A percentile compares a stretch with the other conserved stretches of the same genome.
Conservation (phyloP, 2,329 filamentous ascomycete species). For the Monilinia fructigena region DNA sequence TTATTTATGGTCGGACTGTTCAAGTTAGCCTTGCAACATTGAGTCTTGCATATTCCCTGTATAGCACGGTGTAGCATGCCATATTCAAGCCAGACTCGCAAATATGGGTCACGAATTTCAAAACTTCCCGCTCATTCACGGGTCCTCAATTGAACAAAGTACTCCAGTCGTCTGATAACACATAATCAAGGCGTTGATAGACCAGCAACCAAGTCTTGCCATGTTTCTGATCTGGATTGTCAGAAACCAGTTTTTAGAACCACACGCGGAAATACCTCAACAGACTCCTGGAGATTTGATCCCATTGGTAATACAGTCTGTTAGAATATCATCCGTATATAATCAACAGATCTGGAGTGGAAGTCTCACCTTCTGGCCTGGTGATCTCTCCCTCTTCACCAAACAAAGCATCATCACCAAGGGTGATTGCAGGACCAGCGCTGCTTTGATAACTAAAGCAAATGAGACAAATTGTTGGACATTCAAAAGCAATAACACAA, state of each 20-base stretch:
- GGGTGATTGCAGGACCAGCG: background rate
- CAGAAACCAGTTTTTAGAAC: background rate
- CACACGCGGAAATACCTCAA: background rate
- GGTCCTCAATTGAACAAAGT: background rate
- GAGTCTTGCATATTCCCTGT: no score
- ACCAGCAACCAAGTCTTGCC: background rate
- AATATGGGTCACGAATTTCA: no score
- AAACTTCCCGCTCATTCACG: no score
- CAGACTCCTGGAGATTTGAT: background rate
- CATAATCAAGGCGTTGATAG: background rate
- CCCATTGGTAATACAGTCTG: background rate
- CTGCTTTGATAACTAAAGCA: background rate
- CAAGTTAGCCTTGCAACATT: no score
- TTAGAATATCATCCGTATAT: background rate
- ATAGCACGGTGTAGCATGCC: no score
- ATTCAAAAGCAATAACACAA: accelerated
- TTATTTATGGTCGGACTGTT: no score
- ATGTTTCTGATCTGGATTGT: background rate
- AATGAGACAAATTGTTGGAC: no score
- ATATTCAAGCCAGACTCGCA: no score
- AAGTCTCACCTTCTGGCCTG: background rate
- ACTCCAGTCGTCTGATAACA: background rate
- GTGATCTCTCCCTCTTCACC: background rate
- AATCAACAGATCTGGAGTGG: background rate
- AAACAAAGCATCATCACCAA: background rate